Evolutionary conservation across 1,139 yeast genomes (phyloP).

Genomic region (Blastobotrys niveus): DNA sequence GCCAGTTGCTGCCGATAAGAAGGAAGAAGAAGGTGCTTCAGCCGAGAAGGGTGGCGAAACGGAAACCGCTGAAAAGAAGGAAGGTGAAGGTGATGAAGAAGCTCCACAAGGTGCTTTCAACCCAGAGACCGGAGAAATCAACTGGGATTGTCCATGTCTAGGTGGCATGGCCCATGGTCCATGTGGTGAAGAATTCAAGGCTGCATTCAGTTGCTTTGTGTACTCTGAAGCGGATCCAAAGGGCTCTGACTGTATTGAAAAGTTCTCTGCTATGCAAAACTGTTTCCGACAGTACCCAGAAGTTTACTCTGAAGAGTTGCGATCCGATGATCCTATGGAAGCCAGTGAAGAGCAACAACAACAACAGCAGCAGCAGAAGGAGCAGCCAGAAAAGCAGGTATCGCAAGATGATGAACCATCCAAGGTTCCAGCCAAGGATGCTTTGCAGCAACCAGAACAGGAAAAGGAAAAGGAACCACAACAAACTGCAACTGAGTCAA

Average conservation of each 20-base stretch:
- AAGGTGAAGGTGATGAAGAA: conserved; percentile 18
- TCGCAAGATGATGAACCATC: too few species aligned
- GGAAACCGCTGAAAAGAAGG: conserved; percentile 1
- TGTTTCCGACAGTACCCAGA: conserved; percentile 95
- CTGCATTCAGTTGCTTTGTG: conserved; percentile 92
- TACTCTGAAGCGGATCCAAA: conserved; percentile 94
- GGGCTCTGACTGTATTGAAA: conserved; percentile 93
- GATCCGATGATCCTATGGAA: conserved; percentile 43
- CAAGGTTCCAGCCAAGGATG: too few species aligned
- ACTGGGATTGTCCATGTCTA: conserved; percentile 99
- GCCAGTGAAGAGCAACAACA: conserved; percentile 1
- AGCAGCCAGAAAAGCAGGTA: background rate
- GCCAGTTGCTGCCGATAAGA: conserved; percentile 2
- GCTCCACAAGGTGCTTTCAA: conserved; percentile 64
- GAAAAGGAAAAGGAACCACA: background rate
- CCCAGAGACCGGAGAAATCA: conserved; percentile 97
- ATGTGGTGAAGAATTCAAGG: conserved; percentile 96
- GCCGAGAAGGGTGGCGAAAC: background rate
- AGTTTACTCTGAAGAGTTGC: conserved; percentile 84
- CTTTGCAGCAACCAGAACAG: background rate
- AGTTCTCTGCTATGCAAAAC: conserved; percentile 86
- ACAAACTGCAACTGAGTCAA: background rate
- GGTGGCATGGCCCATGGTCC: conserved; percentile 99
- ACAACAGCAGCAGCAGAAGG: background rate
- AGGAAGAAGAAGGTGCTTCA: background rate